Conservation (phyloP, 257 asterid species). For the Misopates orontium region DNA sequence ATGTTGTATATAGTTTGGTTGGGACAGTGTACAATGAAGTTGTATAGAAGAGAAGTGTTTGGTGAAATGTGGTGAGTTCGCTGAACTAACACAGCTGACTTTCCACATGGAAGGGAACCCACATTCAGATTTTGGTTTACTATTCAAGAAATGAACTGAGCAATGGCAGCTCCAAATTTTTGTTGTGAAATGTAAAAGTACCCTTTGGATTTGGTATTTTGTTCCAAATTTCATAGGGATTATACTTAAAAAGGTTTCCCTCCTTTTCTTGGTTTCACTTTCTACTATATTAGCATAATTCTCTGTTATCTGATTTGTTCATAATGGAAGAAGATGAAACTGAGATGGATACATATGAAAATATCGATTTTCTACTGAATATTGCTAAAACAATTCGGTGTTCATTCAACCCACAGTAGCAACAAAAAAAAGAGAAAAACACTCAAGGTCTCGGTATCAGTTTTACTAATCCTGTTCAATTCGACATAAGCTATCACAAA, state of each 20-base stretch:
- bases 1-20: conserved; percentile 34
- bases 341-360: background rate
- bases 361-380: background rate
- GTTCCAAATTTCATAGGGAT: conserved; percentile 22
- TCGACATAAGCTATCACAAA: too few relatives aligned
- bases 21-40: conserved; percentile 38
- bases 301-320: background rate
- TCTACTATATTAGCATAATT: background rate
- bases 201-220: conserved; percentile 27
- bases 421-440: too few relatives aligned
- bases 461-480: too few relatives aligned
- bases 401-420: too few relatives aligned
- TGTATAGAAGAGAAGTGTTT: conserved; percentile 43
- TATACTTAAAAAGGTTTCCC: background rate
- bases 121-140: conserved; percentile 11
- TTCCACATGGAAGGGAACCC: conserved; percentile 21
- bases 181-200: conserved; percentile 38
- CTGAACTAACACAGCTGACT: conserved; percentile 24
- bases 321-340: background rate
- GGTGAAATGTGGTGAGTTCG: conserved; percentile 27
- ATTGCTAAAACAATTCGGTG: background rate
- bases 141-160: conserved; percentile 12
- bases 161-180: conserved; percentile 30
- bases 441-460: too few relatives aligned
- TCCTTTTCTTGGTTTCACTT: background rate